Conservation (phyloP, 108 stramenopile genomes). For the Conticribra guillardii region DNA sequence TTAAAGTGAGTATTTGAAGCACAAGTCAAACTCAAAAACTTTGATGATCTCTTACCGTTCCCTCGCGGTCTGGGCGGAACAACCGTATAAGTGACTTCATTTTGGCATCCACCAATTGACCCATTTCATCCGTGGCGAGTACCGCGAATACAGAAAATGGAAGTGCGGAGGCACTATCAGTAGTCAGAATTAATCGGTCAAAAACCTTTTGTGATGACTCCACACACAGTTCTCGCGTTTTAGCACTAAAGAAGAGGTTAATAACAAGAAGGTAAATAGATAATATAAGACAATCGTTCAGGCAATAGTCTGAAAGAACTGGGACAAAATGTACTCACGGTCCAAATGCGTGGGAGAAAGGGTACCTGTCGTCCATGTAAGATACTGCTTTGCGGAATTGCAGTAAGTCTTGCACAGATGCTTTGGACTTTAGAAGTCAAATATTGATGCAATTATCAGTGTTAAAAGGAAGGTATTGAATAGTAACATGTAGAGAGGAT, state of each 20-base stretch:
- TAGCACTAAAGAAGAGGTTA: constrained; percentile 32
- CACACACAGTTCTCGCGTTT: constrained; percentile 59
- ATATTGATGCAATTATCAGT: background rate
- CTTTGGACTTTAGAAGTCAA: constrained; percentile 18
- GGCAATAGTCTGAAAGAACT: background rate
- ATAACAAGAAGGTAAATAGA: no score
- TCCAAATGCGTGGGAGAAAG: constrained; percentile 72
- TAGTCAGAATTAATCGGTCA: constrained; percentile 46
- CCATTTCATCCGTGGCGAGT: constrained; percentile 41
- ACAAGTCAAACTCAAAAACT: no score
- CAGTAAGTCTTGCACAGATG: constrained; percentile 64
- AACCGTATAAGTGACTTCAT: constrained; percentile 59
- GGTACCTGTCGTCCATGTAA: constrained; percentile 66
- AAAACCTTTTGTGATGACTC: constrained; percentile 63
- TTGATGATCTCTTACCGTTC: constrained; percentile 21
- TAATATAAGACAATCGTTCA: background rate
- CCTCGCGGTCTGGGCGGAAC: constrained; percentile 68
- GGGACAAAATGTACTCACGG: constrained; percentile 2
- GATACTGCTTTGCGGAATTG: constrained; percentile 65
- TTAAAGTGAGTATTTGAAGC: no score
- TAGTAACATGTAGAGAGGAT: background rate
- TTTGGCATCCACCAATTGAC: constrained; percentile 45
- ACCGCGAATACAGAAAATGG: constrained; percentile 63
- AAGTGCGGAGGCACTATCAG: constrained; percentile 27
- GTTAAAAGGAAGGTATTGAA: background rate